Conservation (phyloP, 495 filamentous ascomycete species). For the Talaromyces liani region DNA sequence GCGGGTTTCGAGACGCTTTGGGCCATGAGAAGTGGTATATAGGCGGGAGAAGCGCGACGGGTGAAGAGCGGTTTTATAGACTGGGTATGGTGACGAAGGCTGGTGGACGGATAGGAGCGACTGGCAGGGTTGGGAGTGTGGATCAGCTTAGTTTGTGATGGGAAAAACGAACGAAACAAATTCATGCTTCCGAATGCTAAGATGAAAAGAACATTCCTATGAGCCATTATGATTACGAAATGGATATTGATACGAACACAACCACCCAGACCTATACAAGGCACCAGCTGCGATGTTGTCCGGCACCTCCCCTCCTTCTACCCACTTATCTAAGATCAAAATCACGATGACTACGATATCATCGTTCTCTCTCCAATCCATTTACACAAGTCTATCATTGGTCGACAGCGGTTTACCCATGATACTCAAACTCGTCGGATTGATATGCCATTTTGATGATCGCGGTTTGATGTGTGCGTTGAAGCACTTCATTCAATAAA, state of each 20-base stretch:
- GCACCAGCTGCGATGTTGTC: no score
- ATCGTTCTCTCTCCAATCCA: neutral
- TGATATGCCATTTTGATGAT: neutral
- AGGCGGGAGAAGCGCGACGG: conserved; percentile 73
- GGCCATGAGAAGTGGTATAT: conserved; percentile 85
- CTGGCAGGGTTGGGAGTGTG: conserved; percentile 51
- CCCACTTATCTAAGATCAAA: neutral
- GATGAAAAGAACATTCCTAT: no score
- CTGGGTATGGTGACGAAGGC: conserved; percentile 52
- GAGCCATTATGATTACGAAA: no score
- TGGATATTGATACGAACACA: no score
- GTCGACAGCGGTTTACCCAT: neutral
- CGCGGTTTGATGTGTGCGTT: neutral
- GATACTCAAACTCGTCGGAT: no score
- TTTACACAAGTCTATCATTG: neutral
- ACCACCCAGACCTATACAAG: no score
- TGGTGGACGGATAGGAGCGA: conserved; percentile 43
- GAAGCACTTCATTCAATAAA: neutral
- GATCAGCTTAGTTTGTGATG: conserved; percentile 55
- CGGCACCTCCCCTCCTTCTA: neutral
- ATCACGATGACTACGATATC: neutral
- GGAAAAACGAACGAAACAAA: neutral
- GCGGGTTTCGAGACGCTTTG: conserved; percentile 62
- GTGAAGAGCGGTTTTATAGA: conserved; percentile 84
- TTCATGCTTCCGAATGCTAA: no score